Evolutionary conservation across 768 basidiomycete genomes (phyloP).

Genomic region (Trametes meyenii): DNA sequence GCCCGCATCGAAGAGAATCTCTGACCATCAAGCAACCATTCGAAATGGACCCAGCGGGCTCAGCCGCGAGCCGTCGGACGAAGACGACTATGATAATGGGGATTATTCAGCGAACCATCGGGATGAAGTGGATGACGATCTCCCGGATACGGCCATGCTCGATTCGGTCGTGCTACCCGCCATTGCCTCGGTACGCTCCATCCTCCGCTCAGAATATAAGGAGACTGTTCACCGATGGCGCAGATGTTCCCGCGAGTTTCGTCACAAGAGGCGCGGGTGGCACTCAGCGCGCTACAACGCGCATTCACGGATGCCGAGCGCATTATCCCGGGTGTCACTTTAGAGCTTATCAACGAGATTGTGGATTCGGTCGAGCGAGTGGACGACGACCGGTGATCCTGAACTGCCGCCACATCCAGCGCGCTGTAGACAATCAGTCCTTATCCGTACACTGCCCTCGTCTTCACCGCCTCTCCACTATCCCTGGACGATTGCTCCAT

Average conservation of each 20-base stretch:
- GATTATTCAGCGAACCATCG: conserved; percentile 51
- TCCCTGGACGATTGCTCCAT: conserved; percentile 11
- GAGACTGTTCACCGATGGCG: conserved; percentile 11
- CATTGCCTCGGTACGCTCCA: conserved; percentile 83
- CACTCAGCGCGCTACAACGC: conserved; percentile 82
- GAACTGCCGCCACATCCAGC: not conserved
- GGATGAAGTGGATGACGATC: conserved; percentile 42
- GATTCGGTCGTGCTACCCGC: conserved; percentile 95
- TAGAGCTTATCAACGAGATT: conserved; percentile 92
- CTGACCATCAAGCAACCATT: conserved; percentile 68
- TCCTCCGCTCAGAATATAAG: not conserved
- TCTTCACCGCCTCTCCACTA: not conserved
- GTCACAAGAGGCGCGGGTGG: conserved; percentile 87
- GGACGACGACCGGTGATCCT: conserved; percentile 64
- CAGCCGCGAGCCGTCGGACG: conserved; percentile 56
- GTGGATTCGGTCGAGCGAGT: conserved; percentile 92
- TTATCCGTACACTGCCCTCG: conserved; percentile 8
- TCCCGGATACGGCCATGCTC: conserved; percentile 89
- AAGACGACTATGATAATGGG: conserved; percentile 44
- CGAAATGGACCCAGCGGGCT: conserved; percentile 34
- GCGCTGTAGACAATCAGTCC: conserved; percentile 14
- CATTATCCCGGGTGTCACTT: conserved; percentile 91
- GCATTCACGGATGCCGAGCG: conserved; percentile 96
- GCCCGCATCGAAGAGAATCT: conserved; percentile 37
- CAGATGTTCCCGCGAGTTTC: conserved; percentile 92